A percentile compares a stretch with the other conserved stretches of the same genome.
These are phyloP conservation scores for Alternaria sp. DNA, from an alignment of 2,329 filamentous ascomycete genomes.

Conservation along the genomic window DNA sequence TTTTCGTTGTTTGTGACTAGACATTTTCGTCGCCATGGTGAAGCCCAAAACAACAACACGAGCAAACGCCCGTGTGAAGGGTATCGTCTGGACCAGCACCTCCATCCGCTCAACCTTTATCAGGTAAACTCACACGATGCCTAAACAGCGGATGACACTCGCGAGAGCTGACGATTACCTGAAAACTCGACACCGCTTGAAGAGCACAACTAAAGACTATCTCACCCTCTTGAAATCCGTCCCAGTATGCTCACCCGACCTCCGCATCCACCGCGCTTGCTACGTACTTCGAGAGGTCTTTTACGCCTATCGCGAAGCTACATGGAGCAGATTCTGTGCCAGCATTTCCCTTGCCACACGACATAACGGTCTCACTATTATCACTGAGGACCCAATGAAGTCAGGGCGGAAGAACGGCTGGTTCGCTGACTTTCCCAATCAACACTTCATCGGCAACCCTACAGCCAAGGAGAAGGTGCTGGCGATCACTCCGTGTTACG, in stretches of 20 bases:
- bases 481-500: slow-evolving; percentile 5
- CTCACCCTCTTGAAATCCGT: not conserved
- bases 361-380: not conserved
- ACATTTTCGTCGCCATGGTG: slow-evolving; percentile 2
- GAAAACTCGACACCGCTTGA: slow-evolving; percentile 1
- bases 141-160: not conserved
- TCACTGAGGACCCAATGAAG: slow-evolving; percentile 3
- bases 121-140: not conserved
- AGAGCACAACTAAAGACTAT: not conserved
- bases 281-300: not conserved
- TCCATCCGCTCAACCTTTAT: not conserved
- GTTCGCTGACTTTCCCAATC: slow-evolving; percentile 7
- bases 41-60: not conserved
- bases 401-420: slow-evolving; percentile 4
- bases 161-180: not conserved
- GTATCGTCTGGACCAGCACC: not conserved
- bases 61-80: not conserved
- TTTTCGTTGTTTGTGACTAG: not conserved
- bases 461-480: slow-evolving; percentile 3
- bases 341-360: not conserved
- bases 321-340: not conserved
- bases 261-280: not conserved
- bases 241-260: not conserved
- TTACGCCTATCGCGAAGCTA: slow-evolving; percentile 4
- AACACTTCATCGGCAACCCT: not conserved